Evolutionary conservation across 2,329 filamentous ascomycete genomes (phyloP).

Genomic region (Pseudogymnoascus sp.): DNA sequence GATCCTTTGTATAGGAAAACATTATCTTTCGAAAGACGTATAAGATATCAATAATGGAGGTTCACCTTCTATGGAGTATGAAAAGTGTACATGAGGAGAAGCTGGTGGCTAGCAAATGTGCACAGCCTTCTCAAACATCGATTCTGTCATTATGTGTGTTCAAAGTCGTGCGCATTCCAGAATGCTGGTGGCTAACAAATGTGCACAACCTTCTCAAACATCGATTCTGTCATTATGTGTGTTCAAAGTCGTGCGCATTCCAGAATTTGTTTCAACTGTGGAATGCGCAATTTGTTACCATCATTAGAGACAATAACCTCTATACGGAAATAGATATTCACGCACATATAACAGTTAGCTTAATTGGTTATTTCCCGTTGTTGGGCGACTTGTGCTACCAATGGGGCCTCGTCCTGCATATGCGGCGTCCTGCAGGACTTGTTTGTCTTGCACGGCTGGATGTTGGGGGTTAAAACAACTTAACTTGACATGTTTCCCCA

Average conservation of each 20-base stretch:
- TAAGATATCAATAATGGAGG: neutral
- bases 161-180: neutral
- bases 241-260: neutral
- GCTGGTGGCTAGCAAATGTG: too few relatives aligned
- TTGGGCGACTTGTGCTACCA: neutral
- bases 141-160: neutral
- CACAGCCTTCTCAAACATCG: neutral
- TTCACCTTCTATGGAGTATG: neutral
- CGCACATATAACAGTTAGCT: too few relatives aligned
- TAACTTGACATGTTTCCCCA: neutral
- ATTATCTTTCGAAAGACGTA: neutral
- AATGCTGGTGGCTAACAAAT: neutral
- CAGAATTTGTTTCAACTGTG: too few relatives aligned
- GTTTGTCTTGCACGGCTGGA: neutral
- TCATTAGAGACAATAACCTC: neutral
- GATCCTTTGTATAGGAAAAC: neutral
- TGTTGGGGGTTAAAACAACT: neutral
- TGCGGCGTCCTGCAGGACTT: neutral
- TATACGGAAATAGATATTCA: neutral
- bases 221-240: neutral
- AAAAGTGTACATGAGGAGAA: neutral
- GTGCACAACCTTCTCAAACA: neutral
- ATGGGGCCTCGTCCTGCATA: neutral
- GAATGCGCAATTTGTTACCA: neutral
- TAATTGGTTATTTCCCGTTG: neutral